Evolutionary conservation across 768 basidiomycete species (phyloP), one percentile per base, ranked within the genome.

Genomic region (Xerocomellus intermedius): DNA sequence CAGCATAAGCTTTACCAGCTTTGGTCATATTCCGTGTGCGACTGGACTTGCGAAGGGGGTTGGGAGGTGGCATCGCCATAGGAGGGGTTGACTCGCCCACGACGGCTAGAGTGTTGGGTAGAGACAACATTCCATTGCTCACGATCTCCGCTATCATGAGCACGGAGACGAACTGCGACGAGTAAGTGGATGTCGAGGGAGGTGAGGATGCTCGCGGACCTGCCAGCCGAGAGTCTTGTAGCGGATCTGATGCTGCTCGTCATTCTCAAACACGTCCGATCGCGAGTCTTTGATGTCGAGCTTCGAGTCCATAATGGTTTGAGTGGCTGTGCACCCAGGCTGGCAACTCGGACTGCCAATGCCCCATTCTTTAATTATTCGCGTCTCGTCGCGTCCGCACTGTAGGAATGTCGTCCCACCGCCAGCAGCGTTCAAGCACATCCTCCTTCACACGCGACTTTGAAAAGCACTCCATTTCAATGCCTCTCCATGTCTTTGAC

Each of bases 381-480:
- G 35, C 35, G 33, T 35, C 33, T 13, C 33, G 33, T 33, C 33
- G 33, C 33, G 33, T 33, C 33, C 14, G 14, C 33, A 8, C 9
- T n/a, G 17, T 41, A 30, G 30, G 3, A 12, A 41, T 69, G 63
- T 59, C 60, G 9, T 54, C 42, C 50, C 53, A 55, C 42, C 52
- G 42, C 44, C 51, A 61, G 37, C 37, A 38, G 14, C 35, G 35
- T 17, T 36, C 77, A 60, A 71, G 77, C 21, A 83, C 85, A 8
- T 82, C 84, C 33, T 85, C 85, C 26, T 72, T 83, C 45, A 73
- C 77, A 55, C 77, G 76, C 55, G 80, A 80, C 69, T 79, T 77
- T 64, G 75, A 75, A 65, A 66, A 67, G 13, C 50, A 64, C 41
- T 53, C 65, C 19, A 17, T 42, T 55, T 35, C 60, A 54, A 61